Evolutionary conservation across 2,329 filamentous ascomycete genomes (phyloP), one percentile per base, ranked within the genome.

Genomic region (Alternaria novae-zelandiae): DNA sequence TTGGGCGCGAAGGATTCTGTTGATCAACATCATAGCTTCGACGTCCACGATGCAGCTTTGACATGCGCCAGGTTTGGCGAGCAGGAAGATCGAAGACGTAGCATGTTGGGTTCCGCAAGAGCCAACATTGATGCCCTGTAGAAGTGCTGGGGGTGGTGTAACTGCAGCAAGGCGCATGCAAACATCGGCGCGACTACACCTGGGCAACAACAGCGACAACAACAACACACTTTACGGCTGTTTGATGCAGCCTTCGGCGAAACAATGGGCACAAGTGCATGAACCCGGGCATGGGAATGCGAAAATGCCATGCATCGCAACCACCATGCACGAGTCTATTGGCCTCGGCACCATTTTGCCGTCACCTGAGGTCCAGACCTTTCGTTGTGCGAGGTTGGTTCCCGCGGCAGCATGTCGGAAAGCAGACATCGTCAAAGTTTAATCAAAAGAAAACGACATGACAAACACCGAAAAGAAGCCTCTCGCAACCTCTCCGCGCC

Each of bases 251-350:
- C 30, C 17, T 56, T 46, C 43, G 20, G 54, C 11, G 41, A 46
- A 25, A 56, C 54, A 46, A 56, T 47, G 54, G 54, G 54, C 54
- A 23, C 41, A 47, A 23, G 12, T 23, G 54, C 54, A 56, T 26
- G 25, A 30, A 32, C n/a, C 23, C 21, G 17, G 26, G 54, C 43
- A 46, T 25, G 10, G 26, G 17, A 53, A 53, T 56, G 43, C 54
- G 20, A 32, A n/a, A 45, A 23, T 46, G 17, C 25, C 28, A 26
- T 56, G 43, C 54, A 47, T 23, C 25, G 25, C 20, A 20, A 53
- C 32, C 13, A 21, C 49, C 49, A 41, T 25, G 49, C 30, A 17
- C 21, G 49, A 20, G 17, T 32, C 49, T 25, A 25, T 53, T 36
- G 30, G 49, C 49, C 20, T 25, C 49, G 49, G 20, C 8, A 53